Base-by-base conservation (phyloP, 139 green algal genomes). In the Micractinium conductrix region DNA sequence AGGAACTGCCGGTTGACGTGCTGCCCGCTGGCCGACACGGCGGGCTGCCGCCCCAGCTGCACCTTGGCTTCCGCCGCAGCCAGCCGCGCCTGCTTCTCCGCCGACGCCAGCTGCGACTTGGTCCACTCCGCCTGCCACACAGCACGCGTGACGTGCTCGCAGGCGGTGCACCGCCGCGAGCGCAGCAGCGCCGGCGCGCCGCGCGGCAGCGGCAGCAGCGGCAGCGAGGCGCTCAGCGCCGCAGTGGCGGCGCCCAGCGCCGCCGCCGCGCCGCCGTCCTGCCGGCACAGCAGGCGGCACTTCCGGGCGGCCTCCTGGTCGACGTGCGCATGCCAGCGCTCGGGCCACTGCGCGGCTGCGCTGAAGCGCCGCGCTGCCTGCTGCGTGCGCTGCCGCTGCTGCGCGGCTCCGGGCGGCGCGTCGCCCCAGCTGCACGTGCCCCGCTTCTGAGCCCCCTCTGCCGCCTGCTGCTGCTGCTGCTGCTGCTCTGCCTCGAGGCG, bases 131-230 rank as follows among this genome's bases (percentile, higher is more conserved):
- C 58, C 68, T 19, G 53, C 53, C 26, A n/a, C 73, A 92, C 73
- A 12, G 78, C 74, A 1, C 62, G n/a, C 0, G 74, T 91, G 63
- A 91, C 88, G 69, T 85, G 83, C 9, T 78, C 10, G 87, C 92
- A 87, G 9, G 80, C 85, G 21, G 37, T 53, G 74, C 85, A 86
- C 10, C 85, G 85, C 37, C 85, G 73, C 21, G 30, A 22, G 12
- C 74, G 88, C 42, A 95, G 79, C 67, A 91, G 50, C 40, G 74
- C 70, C 4, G 85, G 84, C 45, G 84, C 79, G 6, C 28, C 10
- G 4, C 35, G 43, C 38, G 74, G 30, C 35, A 92, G 78, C 14
- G 73, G 42, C 75, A 93, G 84, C 78, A 92, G 87, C 43, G 89
- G 90, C 82, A 95, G 86, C 37, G 88, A 78, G 7, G 68, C 67